phyloP scores from a whole-genome alignment of 2,329 filamentous ascomycete species.

The Rhynchosporium secalis region DNA sequence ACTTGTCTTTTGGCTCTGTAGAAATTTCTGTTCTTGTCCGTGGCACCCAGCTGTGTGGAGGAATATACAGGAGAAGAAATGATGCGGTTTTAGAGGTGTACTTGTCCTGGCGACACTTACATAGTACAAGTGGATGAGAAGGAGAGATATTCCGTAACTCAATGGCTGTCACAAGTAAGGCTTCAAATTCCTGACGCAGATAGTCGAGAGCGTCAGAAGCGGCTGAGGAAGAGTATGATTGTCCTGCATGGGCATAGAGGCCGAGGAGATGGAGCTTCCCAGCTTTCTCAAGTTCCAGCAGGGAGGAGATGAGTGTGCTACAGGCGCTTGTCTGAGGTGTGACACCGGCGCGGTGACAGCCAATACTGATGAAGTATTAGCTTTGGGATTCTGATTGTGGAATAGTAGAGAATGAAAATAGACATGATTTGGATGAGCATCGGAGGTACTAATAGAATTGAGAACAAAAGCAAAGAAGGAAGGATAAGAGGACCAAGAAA shows the following conservation, averaged over 20 bases:
- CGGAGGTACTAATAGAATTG: not conserved
- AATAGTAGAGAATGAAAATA: not conserved
- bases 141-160: conserved; percentile 34
- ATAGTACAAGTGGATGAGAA: conserved; percentile 42
- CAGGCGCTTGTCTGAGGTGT: conserved; percentile 50
- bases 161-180: conserved; percentile 50
- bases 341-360: conserved; percentile 70
- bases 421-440: not conserved
- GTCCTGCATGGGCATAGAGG: conserved; percentile 72
- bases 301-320: conserved; percentile 46
- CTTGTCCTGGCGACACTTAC: not conserved
- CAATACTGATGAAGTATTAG: conserved; percentile 53
- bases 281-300: conserved; percentile 46
- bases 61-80: no score
- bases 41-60: no score
- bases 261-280: conserved; percentile 54
- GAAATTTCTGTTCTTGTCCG: no score
- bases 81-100: no score
- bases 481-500: not conserved
- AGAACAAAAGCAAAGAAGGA: not conserved
- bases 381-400: not conserved
- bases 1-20: not conserved
- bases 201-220: conserved; percentile 59
- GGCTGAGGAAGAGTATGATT: conserved; percentile 62
- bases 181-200: conserved; percentile 60